Conservation (phyloP, 495 filamentous ascomycete genomes). For the Penicillium dipodomyicola region DNA sequence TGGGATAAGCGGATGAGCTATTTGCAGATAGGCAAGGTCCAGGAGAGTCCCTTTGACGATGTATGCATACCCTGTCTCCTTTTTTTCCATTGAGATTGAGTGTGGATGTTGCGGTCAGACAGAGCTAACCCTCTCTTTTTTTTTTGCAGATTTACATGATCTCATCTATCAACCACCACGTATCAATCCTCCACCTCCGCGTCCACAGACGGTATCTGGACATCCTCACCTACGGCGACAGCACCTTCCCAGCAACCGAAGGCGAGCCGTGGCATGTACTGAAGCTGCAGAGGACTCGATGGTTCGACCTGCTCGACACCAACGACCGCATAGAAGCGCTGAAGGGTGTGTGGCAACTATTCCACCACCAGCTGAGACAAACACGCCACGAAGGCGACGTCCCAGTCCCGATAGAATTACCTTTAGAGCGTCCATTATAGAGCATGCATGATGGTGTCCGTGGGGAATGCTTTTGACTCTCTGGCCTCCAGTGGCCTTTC, state of each 20-base stretch:
- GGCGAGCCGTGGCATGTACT: slow-evolving; percentile 64
- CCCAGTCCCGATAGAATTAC: slow-evolving; percentile 1
- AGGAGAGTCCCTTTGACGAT: slow-evolving; percentile 51
- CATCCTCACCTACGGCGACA: slow-evolving; percentile 41
- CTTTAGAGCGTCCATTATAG: slow-evolving; percentile 8
- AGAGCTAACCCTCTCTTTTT: background rate
- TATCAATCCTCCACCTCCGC: slow-evolving; percentile 70
- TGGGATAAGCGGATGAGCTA: slow-evolving; percentile 83
- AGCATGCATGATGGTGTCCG: background rate
- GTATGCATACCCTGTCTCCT: slow-evolving; percentile 39
- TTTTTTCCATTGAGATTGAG: background rate
- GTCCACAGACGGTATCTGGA: slow-evolving; percentile 67
- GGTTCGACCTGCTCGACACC: slow-evolving; percentile 72
- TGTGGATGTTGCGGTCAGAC: background rate
- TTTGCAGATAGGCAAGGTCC: slow-evolving; percentile 63
- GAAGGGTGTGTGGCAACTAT: slow-evolving; percentile 70
- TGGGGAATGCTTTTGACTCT: slow-evolving; percentile 1
- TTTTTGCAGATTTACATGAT: slow-evolving; percentile 69
- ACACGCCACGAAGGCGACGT: slow-evolving; percentile 10
- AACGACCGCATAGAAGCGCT: slow-evolving; percentile 70
- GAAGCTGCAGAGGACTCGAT: slow-evolving; percentile 65
- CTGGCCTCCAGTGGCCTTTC: background rate
- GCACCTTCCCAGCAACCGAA: slow-evolving; percentile 35
- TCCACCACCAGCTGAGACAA: slow-evolving; percentile 65
- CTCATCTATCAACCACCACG: slow-evolving; percentile 78